Conservation (phyloP, 2,329 filamentous ascomycete species). For the Epichloe amarillans region DNA sequence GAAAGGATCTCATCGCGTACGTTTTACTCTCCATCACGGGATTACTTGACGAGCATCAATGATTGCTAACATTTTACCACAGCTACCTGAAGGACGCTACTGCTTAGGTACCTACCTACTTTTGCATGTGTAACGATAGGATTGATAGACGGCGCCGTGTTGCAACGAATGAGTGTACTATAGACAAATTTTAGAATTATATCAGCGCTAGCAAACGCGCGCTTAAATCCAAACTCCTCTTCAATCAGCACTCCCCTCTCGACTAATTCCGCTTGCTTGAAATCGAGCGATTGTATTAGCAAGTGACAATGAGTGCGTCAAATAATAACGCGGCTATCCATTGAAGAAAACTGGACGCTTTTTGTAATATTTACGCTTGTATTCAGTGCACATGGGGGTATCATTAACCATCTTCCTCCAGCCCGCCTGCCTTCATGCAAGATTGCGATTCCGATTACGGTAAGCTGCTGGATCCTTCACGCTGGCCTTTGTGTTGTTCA, state of each 20-base stretch:
- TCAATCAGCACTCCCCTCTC: constrained; percentile 1
- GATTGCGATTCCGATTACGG: constrained; percentile 17
- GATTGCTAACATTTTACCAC: constrained; percentile 15
- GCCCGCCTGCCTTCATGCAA: constrained; percentile 11
- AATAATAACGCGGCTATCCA: too few relatives aligned
- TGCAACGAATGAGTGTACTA: constrained; percentile 21
- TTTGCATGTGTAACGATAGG: constrained; percentile 20
- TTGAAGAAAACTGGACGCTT: too few relatives aligned
- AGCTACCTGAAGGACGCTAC: constrained; percentile 59
- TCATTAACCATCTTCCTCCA: too few relatives aligned
- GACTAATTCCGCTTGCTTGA: too few relatives aligned
- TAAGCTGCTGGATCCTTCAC: constrained; percentile 35
- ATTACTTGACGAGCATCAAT: neutral
- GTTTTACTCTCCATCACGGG: constrained; percentile 20
- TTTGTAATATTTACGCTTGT: too few relatives aligned
- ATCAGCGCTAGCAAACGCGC: constrained; percentile 14
- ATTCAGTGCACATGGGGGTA: too few relatives aligned
- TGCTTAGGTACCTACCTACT: constrained; percentile 35
- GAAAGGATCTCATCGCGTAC: constrained; percentile 96
- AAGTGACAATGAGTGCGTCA: too few relatives aligned
- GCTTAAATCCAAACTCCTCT: constrained; percentile 24
- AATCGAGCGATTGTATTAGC: too few relatives aligned
- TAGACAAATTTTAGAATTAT: constrained; percentile 21
- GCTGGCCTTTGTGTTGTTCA: constrained; percentile 34
- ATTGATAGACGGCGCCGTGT: constrained; percentile 23